Conservation (phyloP, 352 stramenopile genomes). For the Globisporangium lucens region DNA sequence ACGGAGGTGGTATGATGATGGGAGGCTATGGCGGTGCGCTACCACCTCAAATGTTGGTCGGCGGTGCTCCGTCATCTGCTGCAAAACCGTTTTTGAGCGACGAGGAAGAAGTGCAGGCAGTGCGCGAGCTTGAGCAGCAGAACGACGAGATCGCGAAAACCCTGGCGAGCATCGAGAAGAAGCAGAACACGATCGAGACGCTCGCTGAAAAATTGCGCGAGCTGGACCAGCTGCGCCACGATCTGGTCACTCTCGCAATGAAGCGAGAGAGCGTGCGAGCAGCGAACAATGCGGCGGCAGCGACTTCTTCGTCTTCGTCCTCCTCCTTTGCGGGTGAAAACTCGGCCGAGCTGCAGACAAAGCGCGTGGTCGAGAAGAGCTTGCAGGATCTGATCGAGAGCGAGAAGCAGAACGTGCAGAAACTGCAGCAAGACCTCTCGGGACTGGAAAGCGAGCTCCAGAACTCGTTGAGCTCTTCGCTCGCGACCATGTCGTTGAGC, state of each 20-base stretch:
- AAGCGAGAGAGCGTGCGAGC: slow-evolving; percentile 59
- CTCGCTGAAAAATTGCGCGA: slow-evolving; percentile 63
- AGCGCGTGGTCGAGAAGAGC: slow-evolving; percentile 41
- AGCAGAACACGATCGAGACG: slow-evolving; percentile 58
- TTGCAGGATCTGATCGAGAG: slow-evolving; percentile 52
- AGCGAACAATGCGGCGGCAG: slow-evolving; percentile 13
- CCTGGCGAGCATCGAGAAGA: slow-evolving; percentile 50
- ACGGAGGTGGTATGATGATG: slow-evolving; percentile 22
- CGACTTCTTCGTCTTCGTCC: neutral
- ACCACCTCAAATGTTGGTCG: slow-evolving; percentile 9
- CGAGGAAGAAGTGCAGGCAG: slow-evolving; percentile 47
- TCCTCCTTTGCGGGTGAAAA: slow-evolving; percentile 13
- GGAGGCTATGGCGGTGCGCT: slow-evolving; percentile 5
- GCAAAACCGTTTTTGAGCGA: slow-evolving; percentile 59
- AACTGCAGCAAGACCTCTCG: slow-evolving; percentile 50
- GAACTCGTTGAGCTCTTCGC: slow-evolving; percentile 29
- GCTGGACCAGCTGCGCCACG: slow-evolving; percentile 68
- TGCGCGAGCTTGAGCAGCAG: slow-evolving; percentile 51
- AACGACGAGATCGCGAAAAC: slow-evolving; percentile 46
- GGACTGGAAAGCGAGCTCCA: slow-evolving; percentile 52
- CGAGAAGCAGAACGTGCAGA: slow-evolving; percentile 52
- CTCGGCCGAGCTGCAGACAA: slow-evolving; percentile 30
- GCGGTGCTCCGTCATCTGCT: neutral
- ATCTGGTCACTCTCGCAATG: slow-evolving; percentile 63
- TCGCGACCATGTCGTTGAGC: slow-evolving; percentile 16